Percentiles rank a stretch among this genome's conserved stretches.
Evolutionary conservation across 495 filamentous ascomycete species (phyloP).

Genomic region (Penicillium desertorum): DNA sequence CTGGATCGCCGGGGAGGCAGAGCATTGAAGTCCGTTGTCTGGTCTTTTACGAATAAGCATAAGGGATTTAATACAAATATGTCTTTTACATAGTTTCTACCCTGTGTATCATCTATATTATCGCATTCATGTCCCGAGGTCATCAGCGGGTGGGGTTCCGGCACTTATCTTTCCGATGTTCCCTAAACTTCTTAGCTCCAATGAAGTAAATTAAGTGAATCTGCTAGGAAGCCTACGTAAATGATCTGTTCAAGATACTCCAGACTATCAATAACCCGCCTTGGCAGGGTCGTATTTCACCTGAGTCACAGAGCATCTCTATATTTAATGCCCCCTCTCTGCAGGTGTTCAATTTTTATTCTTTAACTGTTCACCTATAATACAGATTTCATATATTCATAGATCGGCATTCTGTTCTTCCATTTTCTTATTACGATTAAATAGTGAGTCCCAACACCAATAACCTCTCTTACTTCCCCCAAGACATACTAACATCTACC

Average conservation of each 20-base stretch:
- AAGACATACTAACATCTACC: neutral
- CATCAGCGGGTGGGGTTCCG: too few species aligned
- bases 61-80: neutral
- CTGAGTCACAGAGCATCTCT: neutral
- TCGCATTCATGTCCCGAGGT: neutral
- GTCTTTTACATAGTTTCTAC: neutral
- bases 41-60: slow-evolving; percentile 54
- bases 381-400: neutral
- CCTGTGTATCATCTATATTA: neutral
- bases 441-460: neutral
- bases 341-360: neutral
- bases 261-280: neutral
- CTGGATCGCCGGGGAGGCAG: slow-evolving; percentile 60
- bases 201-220: neutral
- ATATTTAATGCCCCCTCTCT: neutral
- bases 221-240: neutral
- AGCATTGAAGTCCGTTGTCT: slow-evolving; percentile 86
- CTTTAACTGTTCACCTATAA: neutral
- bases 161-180: too few species aligned
- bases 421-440: neutral
- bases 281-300: neutral
- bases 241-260: neutral
- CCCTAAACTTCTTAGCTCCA: neutral
- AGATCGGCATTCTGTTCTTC: neutral
- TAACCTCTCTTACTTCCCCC: neutral